Conservation (phyloP, 2,329 filamentous ascomycete species). For the Byssoonygena ceratinophila region DNA sequence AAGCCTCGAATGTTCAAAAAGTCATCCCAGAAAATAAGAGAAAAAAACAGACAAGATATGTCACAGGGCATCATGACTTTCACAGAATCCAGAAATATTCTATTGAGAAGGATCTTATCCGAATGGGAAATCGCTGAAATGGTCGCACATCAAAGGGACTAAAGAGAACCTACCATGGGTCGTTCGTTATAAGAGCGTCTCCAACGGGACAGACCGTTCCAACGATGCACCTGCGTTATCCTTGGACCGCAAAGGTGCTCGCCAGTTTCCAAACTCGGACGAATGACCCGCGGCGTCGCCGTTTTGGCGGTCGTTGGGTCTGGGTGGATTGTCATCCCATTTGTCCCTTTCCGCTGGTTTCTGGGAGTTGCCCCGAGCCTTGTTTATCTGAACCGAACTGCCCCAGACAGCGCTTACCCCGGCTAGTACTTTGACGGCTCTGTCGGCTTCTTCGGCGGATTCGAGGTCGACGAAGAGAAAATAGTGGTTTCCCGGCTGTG, state of each 20-base stretch:
- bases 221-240: neutral
- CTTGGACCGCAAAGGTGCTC: neutral
- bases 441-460: constrained; percentile 44
- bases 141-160: neutral
- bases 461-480: constrained; percentile 58
- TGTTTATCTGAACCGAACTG: constrained; percentile 30
- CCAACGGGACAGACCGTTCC: neutral
- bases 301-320: neutral
- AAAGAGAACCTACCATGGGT: neutral
- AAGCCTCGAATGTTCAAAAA: too few relatives aligned
- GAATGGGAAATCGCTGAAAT: neutral
- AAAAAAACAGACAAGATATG: neutral
- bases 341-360: constrained; percentile 24
- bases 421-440: constrained; percentile 40
- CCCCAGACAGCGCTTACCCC: constrained; percentile 35
- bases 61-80: neutral
- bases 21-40: too few relatives aligned
- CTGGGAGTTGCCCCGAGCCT: constrained; percentile 30
- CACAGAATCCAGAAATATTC: too few relatives aligned
- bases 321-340: constrained; percentile 15
- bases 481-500: constrained; percentile 47
- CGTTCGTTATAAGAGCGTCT: neutral
- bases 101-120: too few relatives aligned
- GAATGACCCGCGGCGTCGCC: neutral
- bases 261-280: neutral